Evolutionary conservation across 805 yeast species (phyloP), one percentile per base, ranked within the genome.

Genomic region (Cyberlindnera maritima): DNA sequence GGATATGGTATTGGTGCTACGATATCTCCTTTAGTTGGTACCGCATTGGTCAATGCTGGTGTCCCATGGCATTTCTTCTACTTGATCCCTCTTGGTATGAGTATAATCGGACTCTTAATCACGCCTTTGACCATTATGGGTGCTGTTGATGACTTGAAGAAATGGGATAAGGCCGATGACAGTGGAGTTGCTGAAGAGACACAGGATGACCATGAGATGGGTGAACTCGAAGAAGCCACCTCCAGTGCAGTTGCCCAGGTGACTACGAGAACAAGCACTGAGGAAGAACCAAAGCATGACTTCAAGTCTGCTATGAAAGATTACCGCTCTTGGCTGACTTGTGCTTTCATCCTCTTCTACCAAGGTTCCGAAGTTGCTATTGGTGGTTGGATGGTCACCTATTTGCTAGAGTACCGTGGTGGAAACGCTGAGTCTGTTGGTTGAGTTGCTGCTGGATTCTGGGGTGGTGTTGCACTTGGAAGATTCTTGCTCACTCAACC

Each of bases 361-460:
- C 84, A 80, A 59, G 88, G 88, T 9, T 72, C 77, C 3, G 87
- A 81, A 57, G 86, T 81, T 20, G 62, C 81, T 1, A 56, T 80
- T 56, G 85, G 82, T 13, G 85, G 85, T 19, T 82, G 87, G 88
- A 69, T 76, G 36, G 82, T 79, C 26, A 79, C 87, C 1, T 82
- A 69, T 55, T 62, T 82, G 49, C 68, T 78, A 31, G 76, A 72
- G 21, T 77, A 77, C 52, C 67, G 84, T 37, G 63, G 67, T 28
- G 84, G 79, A 2, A 58, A 66, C 43, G 53, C 61, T 3, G 46
- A 56, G 1, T 57, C 70, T 10, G 68, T 73, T 41, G 85, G 86
- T 21, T 80, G 79, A 55, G 80, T 80, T 18, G 74, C 83, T 0
- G 74, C 85, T 10, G 87, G 86, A 0, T 79, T 76, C 55, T 82